Evolutionary conservation across 1,139 yeast genomes (phyloP), one percentile per base, ranked within the genome.

Genomic region (Suhomyces bribrorum): DNA sequence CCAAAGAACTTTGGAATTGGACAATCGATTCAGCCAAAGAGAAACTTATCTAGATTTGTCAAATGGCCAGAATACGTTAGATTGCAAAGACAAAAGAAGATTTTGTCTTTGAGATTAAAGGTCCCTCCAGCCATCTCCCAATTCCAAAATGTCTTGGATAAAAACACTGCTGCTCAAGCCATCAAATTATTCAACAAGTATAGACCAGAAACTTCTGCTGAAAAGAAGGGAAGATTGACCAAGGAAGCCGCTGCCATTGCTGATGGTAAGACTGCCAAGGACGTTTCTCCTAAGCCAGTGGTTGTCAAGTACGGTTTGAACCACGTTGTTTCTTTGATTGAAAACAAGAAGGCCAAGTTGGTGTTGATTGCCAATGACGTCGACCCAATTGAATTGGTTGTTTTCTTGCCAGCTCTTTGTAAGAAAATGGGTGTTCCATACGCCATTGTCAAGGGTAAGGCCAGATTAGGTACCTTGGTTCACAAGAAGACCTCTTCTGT

Each of bases 371-470:
- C 97, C 69, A 85, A 90, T 79, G 97, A 90, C 62, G 97, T 90
- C 64, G 97, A 90, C 81, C 97, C 97, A 70, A 87, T 90, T 66
- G 97, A 90, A 77, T 81, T 90, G 69, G 97, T 90, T 59, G 78
- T 90, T 57, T 90, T 86, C 84, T 79, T 90, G 59, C 97, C 97
- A 68, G 97, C 97, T 73, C 83, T 90, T 66, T 90, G 97, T 81
- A 87, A 92, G 80, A 90, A 90, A 85, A 83, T 90, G 94, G 97
- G 97, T 76, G 89, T 92, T 57, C 97, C 97, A 70, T 90, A 89
- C 79, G 97, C 97, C 58, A 86, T 90, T 67, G 88, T 90, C 64
- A 90, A 90, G 83, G 97, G 97, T 74, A 90, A 89, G 85, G 96
- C 97, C 55, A 88, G 97, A 83, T 84, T 90, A 65, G 97, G 97